Evolutionary conservation across 2,329 filamentous ascomycete species (phyloP).

Genomic region (Arthrobotrys entomopaga): DNA sequence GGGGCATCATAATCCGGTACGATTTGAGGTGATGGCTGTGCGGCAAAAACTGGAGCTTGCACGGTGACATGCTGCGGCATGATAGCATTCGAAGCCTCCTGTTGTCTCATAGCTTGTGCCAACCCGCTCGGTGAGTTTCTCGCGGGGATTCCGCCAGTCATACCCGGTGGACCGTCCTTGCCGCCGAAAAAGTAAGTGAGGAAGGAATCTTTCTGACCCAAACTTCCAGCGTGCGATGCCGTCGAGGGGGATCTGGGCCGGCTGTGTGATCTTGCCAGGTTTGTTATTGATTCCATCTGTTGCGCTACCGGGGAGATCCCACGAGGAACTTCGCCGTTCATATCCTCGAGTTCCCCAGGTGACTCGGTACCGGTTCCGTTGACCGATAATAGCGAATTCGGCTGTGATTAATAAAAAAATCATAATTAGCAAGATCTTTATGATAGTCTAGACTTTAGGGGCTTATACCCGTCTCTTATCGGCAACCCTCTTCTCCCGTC

Average conservation of each 20-base stretch:
- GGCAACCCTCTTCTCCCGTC: slow-evolving; percentile 82
- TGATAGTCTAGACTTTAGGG: neutral
- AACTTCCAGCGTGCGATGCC: slow-evolving; percentile 47
- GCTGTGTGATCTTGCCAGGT: slow-evolving; percentile 65
- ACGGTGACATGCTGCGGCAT: slow-evolving; percentile 50
- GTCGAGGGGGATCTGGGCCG: slow-evolving; percentile 66
- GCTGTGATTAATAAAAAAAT: slow-evolving; percentile 28
- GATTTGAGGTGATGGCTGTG: slow-evolving; percentile 29
- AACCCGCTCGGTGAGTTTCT: slow-evolving; percentile 71
- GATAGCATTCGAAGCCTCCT: slow-evolving; percentile 65
- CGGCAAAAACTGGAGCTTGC: slow-evolving; percentile 15
- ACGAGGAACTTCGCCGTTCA: slow-evolving; percentile 59
- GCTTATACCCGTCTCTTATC: slow-evolving; percentile 54
- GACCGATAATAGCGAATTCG: slow-evolving; percentile 61
- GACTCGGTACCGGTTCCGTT: slow-evolving; percentile 79
- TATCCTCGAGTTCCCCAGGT: slow-evolving; percentile 73
- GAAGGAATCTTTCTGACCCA: slow-evolving; percentile 79
- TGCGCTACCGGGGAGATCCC: slow-evolving; percentile 51
- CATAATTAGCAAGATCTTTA: neutral
- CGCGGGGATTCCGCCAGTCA: slow-evolving; percentile 62
- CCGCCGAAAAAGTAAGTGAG: slow-evolving; percentile 95
- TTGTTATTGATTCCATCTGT: slow-evolving; percentile 59
- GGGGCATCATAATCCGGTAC: slow-evolving; percentile 40
- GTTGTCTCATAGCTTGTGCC: slow-evolving; percentile 81
- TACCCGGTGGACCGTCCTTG: slow-evolving; percentile 77